These are phyloP conservation scores for Tylopilus rubrobrunneus DNA, from an alignment of 768 basidiomycete genomes.

Conservation along the genomic window DNA sequence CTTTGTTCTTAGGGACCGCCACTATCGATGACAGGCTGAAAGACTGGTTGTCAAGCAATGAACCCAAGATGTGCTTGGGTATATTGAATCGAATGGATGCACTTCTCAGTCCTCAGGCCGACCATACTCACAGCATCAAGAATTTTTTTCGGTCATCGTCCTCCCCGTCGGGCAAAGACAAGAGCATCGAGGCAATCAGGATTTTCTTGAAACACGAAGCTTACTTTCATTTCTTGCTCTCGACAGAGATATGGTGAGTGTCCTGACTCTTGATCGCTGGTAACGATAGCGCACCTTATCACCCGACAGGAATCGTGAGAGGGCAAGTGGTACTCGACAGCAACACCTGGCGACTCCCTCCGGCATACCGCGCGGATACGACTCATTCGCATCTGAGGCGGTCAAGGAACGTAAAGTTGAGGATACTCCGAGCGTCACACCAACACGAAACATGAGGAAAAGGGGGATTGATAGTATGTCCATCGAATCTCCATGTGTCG, in stretches of 20 bases:
- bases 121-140: not conserved
- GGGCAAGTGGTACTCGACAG: not conserved
- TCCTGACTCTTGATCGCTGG: not conserved
- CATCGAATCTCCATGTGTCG: not conserved
- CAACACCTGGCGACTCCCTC: not conserved
- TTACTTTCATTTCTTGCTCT: constrained; percentile 13
- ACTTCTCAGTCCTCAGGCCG: not conserved
- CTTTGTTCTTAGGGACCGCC: not conserved
- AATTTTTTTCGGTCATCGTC: not conserved
- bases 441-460: not conserved
- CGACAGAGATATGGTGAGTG: constrained; percentile 12
- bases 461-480: not conserved
- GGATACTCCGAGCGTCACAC: not conserved
- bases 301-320: constrained; percentile 1
- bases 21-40: constrained; percentile 4
- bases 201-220: not conserved
- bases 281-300: too few species aligned
- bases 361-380: too few species aligned
- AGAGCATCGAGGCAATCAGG: constrained; percentile 1
- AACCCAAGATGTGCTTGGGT: constrained; percentile 2
- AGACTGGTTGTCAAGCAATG: constrained; percentile 7
- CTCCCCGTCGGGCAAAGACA: not conserved
- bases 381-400: too few species aligned
- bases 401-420: too few species aligned
- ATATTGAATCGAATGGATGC: constrained; percentile 9